A percentile compares a stretch with the other conserved stretches of the same genome.
phyloP scores from a whole-genome alignment of 148 eudicot species.

The Cornus suecica region DNA sequence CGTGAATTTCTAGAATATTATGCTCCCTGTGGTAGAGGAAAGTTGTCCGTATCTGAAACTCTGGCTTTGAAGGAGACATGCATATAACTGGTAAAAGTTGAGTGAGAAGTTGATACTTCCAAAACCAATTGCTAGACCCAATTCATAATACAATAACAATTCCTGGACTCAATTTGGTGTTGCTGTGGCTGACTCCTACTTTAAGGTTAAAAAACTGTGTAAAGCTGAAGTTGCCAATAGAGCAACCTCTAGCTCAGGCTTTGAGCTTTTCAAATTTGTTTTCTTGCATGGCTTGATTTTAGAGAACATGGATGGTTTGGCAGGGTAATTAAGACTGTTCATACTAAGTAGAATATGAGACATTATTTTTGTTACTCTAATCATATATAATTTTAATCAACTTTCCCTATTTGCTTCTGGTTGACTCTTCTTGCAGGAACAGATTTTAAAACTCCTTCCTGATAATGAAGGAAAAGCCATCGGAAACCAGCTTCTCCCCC shows the following conservation, averaged over 20 bases:
- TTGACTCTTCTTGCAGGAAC: constrained; percentile 54
- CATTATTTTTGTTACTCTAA: neutral
- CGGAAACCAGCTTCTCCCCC: constrained; percentile 61
- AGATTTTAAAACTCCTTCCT: constrained; percentile 49
- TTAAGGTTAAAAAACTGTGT: neutral
- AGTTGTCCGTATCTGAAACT: too few relatives aligned
- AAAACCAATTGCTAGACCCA: neutral
- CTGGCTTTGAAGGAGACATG: neutral
- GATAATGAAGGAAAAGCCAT: constrained; percentile 63
- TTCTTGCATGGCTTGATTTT: neutral
- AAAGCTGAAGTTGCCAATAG: neutral
- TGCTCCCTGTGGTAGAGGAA: neutral
- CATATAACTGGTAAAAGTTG: neutral
- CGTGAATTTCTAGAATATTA: neutral
- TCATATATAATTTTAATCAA: neutral
- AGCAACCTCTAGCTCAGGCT: neutral
- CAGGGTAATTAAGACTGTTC: neutral
- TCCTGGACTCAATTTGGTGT: neutral
- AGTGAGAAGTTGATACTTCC: neutral
- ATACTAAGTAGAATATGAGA: neutral
- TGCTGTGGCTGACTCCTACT: neutral
- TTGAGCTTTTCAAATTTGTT: neutral
- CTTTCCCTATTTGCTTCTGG: neutral
- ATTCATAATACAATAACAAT: neutral
- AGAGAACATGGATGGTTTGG: too few relatives aligned